Base-by-base conservation (phyloP, 1,284 basidiomycete genomes). In the Meira nashicola region DNA sequence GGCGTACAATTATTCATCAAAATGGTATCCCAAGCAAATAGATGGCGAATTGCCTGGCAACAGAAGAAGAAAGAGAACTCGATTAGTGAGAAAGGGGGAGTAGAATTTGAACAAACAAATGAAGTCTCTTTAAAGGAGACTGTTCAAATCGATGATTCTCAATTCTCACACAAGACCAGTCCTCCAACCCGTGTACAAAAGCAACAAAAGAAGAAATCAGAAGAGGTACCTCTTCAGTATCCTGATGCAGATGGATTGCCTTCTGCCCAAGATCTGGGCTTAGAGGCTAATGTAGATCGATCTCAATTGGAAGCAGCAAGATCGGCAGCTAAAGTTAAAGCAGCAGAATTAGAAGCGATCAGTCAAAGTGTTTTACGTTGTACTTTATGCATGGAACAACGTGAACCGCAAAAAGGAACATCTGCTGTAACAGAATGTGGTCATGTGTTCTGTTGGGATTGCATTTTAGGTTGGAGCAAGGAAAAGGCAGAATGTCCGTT, bases 371-470 rank as follows among this genome's bases (percentile, higher is more conserved):
- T 74, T 15, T 58, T 74, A 14, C 67, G 74, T 39, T 80, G 79
- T 49, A 80, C 79, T 7, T 64, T 80, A 8, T 80, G 79, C 48
- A 69, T 80, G 62, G 78, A 78, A 10, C 56, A 58, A 40, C 58
- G 71, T 1, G 41, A 59, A 1, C 71, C 74, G 49, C 46, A 76
- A 62, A 54, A 60, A 57, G 67, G 74, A 62, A 61, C 67, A 87
- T 86, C 87, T 55, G 89, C 88, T 67, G 87, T 89, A 25, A 95
- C 92, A 0, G 92, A 94, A 76, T 95, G 92, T 70, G 92, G 92
- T 0, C 92, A 95, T 80, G 79, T 94, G 48, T 95, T 94, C 79
- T 93, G 91, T 75, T 96, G 92, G 92, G 85, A 83, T 63, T 96
- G 92, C 77, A 89, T 95, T 54, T 84, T 88, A 49, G 86, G 88